Conservation (phyloP, 1,284 basidiomycete species). For the Apiotrichum sp. region DNA sequence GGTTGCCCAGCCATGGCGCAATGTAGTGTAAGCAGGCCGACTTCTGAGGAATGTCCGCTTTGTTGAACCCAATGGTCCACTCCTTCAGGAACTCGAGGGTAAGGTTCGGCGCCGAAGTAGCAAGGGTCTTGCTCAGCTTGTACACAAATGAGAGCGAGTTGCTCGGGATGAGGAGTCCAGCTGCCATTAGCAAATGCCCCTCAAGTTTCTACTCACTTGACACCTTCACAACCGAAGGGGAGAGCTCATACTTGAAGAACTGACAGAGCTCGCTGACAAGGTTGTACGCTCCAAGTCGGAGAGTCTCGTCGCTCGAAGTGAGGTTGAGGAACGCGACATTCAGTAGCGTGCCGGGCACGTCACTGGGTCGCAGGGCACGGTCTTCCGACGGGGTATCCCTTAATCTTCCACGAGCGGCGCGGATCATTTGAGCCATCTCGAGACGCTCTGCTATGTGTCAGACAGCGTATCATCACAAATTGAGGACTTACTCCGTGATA, state of each 20-base stretch:
- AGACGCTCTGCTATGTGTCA: constrained; percentile 60
- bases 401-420: constrained; percentile 30
- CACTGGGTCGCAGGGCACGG: constrained; percentile 67
- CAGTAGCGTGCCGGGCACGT: constrained; percentile 72
- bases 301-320: constrained; percentile 62
- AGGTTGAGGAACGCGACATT: constrained; percentile 75
- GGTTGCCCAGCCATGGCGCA: constrained; percentile 77
- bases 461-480: constrained; percentile 29
- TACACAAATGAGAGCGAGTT: constrained; percentile 61
- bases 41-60: constrained; percentile 60
- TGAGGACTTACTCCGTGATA: constrained; percentile 28
- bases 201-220: constrained; percentile 51
- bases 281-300: constrained; percentile 70
- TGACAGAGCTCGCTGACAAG: constrained; percentile 69
- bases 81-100: constrained; percentile 82
- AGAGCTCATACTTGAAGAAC: constrained; percentile 69
- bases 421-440: constrained; percentile 54
- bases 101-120: constrained; percentile 66
- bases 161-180: constrained; percentile 67
- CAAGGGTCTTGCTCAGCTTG: constrained; percentile 64
- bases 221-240: constrained; percentile 56
- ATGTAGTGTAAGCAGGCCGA: constrained; percentile 71
- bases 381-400: constrained; percentile 54
- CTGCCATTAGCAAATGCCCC: constrained; percentile 6
- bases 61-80: constrained; percentile 55